Evolutionary conservation across 495 filamentous ascomycete species (phyloP), one percentile per base, ranked within the genome.

Genomic region (Xylaria bambusicola): DNA sequence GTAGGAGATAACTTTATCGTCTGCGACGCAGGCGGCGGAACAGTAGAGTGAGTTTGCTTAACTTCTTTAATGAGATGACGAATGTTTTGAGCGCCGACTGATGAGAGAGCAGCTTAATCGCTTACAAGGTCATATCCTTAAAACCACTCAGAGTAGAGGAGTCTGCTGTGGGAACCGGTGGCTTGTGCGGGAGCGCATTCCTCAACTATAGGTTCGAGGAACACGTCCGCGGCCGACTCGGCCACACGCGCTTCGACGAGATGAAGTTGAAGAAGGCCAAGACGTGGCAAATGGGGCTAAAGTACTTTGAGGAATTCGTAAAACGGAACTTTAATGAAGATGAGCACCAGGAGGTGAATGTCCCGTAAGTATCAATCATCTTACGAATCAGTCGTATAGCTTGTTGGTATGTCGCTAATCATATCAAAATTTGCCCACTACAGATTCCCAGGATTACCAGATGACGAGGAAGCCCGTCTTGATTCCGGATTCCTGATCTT

Each of bases 11-110:
- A 87, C 42, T 88, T 92, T 59, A 78, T 92, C 41, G 77, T 92
- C 2, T 89, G 87, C 63, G 89, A 92, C 68, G 88, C 86, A 0
- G 88, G 88, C 31, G 89, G 89, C n/a, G 89, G 88, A 1, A 92
- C 89, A 0, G 88, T 91, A 0, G 82, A 78, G 78, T 81, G 17
- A 66, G 78, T 75, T 4, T n/a, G n/a, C n/a, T n/a, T 40, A 0
- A 8, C 6, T 18, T 5, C 58, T 66, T 5, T 33, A 26, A 53
- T 66, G 13, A 17, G 74, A 75, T 49, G 71, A n/a, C n/a, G n/a
- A 9, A 18, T 17, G 4, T 0, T 41, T 20, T 67, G 17, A 69
- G 71, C 15, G 66, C n/a, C 80, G 82, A 24, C 15, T 5, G n/a
- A 29, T 52, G 8, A 51, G 65, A 72, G 48, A n/a, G 26, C 48